Percentiles rank a stretch among this genome's conserved stretches.
Conservation (phyloP, 305 asterid species). For the Solanum chacoense region DNA sequence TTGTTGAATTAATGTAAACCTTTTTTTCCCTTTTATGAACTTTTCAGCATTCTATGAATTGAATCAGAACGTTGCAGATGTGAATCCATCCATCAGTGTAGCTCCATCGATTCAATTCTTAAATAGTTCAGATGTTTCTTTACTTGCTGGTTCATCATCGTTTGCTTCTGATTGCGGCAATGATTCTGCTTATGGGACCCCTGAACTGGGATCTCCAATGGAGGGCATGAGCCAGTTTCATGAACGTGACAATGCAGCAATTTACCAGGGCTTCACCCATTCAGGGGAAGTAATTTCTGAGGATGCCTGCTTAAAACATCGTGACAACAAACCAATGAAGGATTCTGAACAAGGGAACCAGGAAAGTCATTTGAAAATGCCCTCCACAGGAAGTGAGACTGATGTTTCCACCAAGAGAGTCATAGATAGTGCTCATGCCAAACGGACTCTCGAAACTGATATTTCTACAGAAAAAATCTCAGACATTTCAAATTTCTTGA, state of each 20-base stretch:
- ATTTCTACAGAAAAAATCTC: slow-evolving; percentile 1
- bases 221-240: slow-evolving; percentile 7
- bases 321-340: slow-evolving; percentile 12
- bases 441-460: slow-evolving; percentile 13
- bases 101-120: slow-evolving; percentile 24
- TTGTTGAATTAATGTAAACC: not conserved
- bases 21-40: not conserved
- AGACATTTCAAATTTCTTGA: not conserved
- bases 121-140: slow-evolving; percentile 22
- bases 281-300: slow-evolving; percentile 15
- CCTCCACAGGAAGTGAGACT: slow-evolving; percentile 3
- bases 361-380: slow-evolving; percentile 2
- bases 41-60: slow-evolving; percentile 48
- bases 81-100: slow-evolving; percentile 18
- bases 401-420: not conserved
- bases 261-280: slow-evolving; percentile 11
- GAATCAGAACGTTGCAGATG: slow-evolving; percentile 20
- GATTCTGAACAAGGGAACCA: slow-evolving; percentile 17
- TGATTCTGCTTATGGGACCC: slow-evolving; percentile 26
- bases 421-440: not conserved
- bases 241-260: slow-evolving; percentile 17
- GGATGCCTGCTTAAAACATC: slow-evolving; percentile 17
- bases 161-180: slow-evolving; percentile 17
- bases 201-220: slow-evolving; percentile 27
- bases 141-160: slow-evolving; percentile 21